These are phyloP conservation scores for Aphanomyces invadans DNA, from an alignment of 352 stramenopile species.

Conservation along the genomic window DNA sequence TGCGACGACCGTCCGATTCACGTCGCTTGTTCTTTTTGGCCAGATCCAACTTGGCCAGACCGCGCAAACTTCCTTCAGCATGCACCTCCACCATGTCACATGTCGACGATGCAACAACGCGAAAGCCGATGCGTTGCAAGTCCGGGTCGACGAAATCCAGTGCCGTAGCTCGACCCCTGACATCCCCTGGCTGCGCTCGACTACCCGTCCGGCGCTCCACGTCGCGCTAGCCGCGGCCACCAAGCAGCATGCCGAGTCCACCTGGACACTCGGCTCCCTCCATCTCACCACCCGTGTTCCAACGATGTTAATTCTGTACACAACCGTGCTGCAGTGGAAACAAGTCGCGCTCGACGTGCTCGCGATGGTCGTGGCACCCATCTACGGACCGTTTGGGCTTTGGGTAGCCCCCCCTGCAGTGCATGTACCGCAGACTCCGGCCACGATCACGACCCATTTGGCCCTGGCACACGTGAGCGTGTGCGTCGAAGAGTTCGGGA, in stretches of 20 bases:
- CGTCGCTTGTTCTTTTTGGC: no score
- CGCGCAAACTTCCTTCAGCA: no score
- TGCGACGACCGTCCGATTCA: no score
- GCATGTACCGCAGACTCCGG: not conserved
- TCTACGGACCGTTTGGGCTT: constrained; percentile 10
- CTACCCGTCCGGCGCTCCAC: not conserved
- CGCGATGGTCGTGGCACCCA: not conserved
- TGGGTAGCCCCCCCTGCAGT: not conserved
- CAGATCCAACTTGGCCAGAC: no score
- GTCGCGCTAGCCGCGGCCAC: not conserved
- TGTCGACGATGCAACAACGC: no score
- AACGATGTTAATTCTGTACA: not conserved
- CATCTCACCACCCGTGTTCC: not conserved
- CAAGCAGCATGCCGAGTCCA: not conserved
- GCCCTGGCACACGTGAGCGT: not conserved
- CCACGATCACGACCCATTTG: not conserved
- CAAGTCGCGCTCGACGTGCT: not conserved
- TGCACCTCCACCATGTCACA: no score
- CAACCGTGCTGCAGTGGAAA: not conserved
- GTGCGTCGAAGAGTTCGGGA: not conserved
- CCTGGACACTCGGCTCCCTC: not conserved
- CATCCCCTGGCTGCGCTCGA: no score
- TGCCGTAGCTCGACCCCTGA: no score
- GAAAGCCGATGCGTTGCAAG: no score
- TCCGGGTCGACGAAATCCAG: no score